Evolutionary conservation across 1,139 yeast genomes (phyloP), one percentile per base, ranked within the genome.

Genomic region (Yamadazyma buinensis): DNA sequence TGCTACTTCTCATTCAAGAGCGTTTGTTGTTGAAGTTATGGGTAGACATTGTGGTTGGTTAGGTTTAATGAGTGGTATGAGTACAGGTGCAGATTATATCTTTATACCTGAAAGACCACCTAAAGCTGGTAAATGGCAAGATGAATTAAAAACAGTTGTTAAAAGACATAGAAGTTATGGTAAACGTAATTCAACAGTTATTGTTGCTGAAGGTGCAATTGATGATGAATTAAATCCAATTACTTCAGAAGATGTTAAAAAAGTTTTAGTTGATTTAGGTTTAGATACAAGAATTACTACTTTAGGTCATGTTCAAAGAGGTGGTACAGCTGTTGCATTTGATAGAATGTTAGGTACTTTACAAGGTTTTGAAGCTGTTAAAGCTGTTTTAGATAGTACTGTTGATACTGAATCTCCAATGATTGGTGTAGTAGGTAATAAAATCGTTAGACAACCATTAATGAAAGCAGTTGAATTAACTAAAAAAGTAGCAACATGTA

Each of bases 21-120:
- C 94, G 7, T 84, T 84, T 53, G 88, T 84, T 26, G 80, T 84
- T 29, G 94, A 84, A 59, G 94, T 84, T n/a, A 84, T 84, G 94
- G 94, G 94, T 41, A 73, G 94, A 59, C 92, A 84, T 52, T 84
- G 94, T 67, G 94, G 94, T 46, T 84, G 94, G 94, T 70, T 84
- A 44, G 92, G 86, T 1, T 63, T 84, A 45, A 83, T 83, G 85
- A 84, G 92, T 2, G 92, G 92, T 48, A 75, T 84, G 39, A 80
- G 90, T 17, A 82, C 92, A 12, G 80, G 84, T 53, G 92, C 94
- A 2, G 94, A 84, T 56, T 83, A 76, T 52, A 81, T 83, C 37
- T 78, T 84, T 52, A 83, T 84, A 38, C 94, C 94, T 9, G 94
- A 84, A 61, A 77, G 82, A 57, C 90, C 94, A 7, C 73, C 83